These are phyloP conservation scores for Cryptomeria japonica DNA, from an alignment of 75 land plant species.

Conservation along the genomic window DNA sequence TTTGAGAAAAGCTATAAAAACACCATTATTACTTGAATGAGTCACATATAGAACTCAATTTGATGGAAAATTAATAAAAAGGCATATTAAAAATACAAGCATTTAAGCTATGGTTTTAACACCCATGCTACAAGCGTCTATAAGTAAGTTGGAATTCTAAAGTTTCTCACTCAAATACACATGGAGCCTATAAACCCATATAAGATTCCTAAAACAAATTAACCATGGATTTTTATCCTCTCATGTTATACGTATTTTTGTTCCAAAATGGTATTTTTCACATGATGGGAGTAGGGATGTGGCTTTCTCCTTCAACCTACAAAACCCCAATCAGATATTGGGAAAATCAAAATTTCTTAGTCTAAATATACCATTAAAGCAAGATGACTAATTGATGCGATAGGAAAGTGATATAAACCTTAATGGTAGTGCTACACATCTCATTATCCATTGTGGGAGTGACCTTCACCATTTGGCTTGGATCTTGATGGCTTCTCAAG, in stretches of 20 bases:
- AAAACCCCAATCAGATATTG: background rate
- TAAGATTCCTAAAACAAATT: background rate
- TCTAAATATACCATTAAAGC: background rate
- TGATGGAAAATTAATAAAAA: background rate
- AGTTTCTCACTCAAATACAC: background rate
- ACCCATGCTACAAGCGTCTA: background rate
- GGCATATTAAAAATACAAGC: background rate
- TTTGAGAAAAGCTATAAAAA: too few species aligned
- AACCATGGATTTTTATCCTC: background rate
- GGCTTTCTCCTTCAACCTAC: background rate
- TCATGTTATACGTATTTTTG: background rate
- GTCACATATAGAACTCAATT: background rate
- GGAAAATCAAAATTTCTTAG: background rate
- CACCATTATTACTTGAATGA: too few species aligned
- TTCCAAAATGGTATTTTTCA: background rate
- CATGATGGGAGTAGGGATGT: background rate
- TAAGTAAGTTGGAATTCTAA: background rate
- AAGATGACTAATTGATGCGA: background rate
- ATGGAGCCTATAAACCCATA: background rate
- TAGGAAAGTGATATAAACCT: constrained; percentile 7
- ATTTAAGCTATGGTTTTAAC: background rate
- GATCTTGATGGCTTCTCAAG: constrained; percentile 52
- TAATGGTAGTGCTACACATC: constrained; percentile 14
- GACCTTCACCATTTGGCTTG: constrained; percentile 34
- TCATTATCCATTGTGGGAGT: constrained; percentile 37